Base-by-base conservation (phyloP, 2,329 filamentous ascomycete species). In the Clarireedia paspali region DNA sequence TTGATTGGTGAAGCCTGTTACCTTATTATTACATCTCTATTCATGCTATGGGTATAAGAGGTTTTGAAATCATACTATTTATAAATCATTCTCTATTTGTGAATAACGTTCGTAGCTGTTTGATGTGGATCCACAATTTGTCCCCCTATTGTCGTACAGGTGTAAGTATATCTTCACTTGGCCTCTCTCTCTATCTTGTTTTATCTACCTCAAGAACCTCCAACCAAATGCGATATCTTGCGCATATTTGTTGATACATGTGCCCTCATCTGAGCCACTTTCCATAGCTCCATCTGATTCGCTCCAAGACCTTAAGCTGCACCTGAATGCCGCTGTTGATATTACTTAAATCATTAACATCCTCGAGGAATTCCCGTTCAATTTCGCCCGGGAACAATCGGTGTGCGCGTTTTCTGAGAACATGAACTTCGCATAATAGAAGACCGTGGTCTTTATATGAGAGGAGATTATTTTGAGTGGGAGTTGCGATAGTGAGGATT, bases 391-490 rank as follows among this genome's bases (percentile, higher is more conserved):
- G 90, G 62, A 97, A 81, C 42, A 91, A 73, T 23, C 74, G 77
- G 51, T 76, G 76, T 2, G 87, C 86, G 46, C 87, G 79, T 63
- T 82, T 82, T 47, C 91, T 82, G 52, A 99, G 75, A 30, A 91
- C 79, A 64, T 97, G 91, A 4, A 92, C 86, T 70, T 99, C 92
- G 69, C 90, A 95, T 4, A 99, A 77, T 44, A 99, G 74, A 57
- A 96, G 75, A 1, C 94, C 94, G 64, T 96, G 90, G 64, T 97
- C 91, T 71, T 92, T 95, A 75, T 96, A 96, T 1, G 87, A 86
- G 49, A 97, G 77, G 59, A 92, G 80, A 7, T 81, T 89, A 66
- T 85, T 87, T 58, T 88, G 79, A 9, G 83, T 85, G 0, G 86
- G 82, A n/a, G 78, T 78, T 4, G 86, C 84, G 61, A 83, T 80